Percentiles rank a stretch among this genome's conserved stretches.
phyloP scores from a whole-genome alignment of 2,329 filamentous ascomycete species.

The Cercospora zeina region DNA sequence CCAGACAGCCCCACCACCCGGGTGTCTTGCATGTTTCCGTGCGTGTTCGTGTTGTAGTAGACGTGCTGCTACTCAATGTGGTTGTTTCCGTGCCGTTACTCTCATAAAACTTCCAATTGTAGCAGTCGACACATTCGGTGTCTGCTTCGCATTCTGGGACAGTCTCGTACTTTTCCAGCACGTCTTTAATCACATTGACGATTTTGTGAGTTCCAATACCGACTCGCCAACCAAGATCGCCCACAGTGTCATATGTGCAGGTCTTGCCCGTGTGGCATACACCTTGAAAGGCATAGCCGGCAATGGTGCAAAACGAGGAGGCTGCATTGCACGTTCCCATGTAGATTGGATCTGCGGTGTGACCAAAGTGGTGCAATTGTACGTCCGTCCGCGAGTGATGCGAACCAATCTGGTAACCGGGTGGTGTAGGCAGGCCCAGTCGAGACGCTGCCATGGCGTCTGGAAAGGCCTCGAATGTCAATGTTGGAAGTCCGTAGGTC shows the following conservation, averaged over 20 bases:
- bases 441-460: conserved; percentile 84
- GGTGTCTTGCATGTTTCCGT: conserved; percentile 88
- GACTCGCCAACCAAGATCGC: conserved; percentile 87
- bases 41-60: conserved; percentile 62
- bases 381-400: conserved; percentile 70
- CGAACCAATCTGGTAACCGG: conserved; percentile 68
- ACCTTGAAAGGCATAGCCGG: conserved; percentile 89
- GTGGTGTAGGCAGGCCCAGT: conserved; percentile 81
- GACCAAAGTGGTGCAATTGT: conserved; percentile 85
- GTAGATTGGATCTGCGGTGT: conserved; percentile 92
- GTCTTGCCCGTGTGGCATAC: conserved; percentile 86
- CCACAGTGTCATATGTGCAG: conserved; percentile 90
- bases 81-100: conserved; percentile 85
- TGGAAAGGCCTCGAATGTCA: conserved; percentile 90
- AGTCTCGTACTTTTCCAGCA: conserved; percentile 77
- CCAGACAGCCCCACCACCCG: conserved; percentile 87
- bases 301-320: conserved; percentile 84
- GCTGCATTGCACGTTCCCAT: conserved; percentile 92
- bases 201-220: conserved; percentile 92
- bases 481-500: conserved; percentile 85
- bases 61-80: conserved; percentile 55
- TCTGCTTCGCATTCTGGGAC: conserved; percentile 77
- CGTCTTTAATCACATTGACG: conserved; percentile 79
- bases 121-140: conserved; percentile 80
- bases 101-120: conserved; percentile 90